Conservation (phyloP, 2,329 filamentous ascomycete genomes). For the Xylaria digitata region DNA sequence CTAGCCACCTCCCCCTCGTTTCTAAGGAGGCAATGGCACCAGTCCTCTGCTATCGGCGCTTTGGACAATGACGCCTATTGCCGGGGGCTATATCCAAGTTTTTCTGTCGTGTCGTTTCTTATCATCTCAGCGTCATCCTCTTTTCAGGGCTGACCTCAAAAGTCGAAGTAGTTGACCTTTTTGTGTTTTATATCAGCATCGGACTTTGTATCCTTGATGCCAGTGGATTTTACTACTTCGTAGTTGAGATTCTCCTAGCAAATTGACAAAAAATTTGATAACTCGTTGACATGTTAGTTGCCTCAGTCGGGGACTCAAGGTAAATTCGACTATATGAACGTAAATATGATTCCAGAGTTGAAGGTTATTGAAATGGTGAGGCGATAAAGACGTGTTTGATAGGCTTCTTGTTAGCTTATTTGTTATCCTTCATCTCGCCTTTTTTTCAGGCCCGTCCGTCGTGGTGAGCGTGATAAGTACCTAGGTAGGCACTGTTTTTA, state of each 20-base stretch:
- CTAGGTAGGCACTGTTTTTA: too few species aligned
- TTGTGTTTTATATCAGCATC: conserved; percentile 6
- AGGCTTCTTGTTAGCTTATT: too few species aligned
- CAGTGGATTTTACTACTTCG: not conserved
- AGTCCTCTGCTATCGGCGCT: conserved; percentile 45
- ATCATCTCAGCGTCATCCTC: not conserved
- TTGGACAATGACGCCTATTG: conserved; percentile 42
- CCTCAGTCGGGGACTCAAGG: too few species aligned
- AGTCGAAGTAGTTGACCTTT: conserved; percentile 6
- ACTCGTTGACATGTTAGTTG: too few species aligned
- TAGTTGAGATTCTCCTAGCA: not conserved
- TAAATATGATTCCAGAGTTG: too few species aligned
- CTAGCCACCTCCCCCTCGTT: conserved; percentile 39
- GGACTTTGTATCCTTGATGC: conserved; percentile 1
- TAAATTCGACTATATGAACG: too few species aligned
- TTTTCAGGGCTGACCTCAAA: not conserved
- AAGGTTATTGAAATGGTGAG: not conserved
- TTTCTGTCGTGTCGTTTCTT: conserved; percentile 44
- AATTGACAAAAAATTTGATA: too few species aligned
- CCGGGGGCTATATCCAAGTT: conserved; percentile 38
- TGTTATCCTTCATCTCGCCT: too few species aligned
- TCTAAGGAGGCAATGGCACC: conserved; percentile 43
- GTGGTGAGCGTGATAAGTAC: too few species aligned
- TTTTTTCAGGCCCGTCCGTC: not conserved
- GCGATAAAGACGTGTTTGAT: not conserved